Base-by-base conservation (phyloP, 1,139 yeast species). In the Candida tropicalis region DNA sequence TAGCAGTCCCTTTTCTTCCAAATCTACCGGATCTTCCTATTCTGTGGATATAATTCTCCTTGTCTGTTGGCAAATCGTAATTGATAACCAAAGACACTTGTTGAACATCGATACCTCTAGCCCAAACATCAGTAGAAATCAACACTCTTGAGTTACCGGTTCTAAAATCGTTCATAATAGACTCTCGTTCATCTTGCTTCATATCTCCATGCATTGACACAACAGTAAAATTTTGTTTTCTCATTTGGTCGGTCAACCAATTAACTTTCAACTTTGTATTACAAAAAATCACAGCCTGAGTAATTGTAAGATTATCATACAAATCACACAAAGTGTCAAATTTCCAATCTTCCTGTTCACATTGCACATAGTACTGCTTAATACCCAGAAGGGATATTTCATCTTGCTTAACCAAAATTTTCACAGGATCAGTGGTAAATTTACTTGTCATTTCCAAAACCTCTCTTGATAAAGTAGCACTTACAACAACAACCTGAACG, bases 121-220 rank as follows among this genome's bases (percentile, higher is more conserved):
- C 98, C 96, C 97, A 90, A 36, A 93, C 95, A 64, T 93, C 98
- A 4, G 99, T 93, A 18, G 97, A 87, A 35, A 93, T 90, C 47
- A 93, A 69, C 8, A 93, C 96, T 45, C 98, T 75, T 6, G 90
- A 83, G 52, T 79, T 79, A 0, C 93, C 93, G 22, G 83, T 67
- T 52, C 95, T 70, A 63, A 86, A 86, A 58, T 90, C 97, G 56
- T 80, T 81, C 98, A 93, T 93, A 49, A 91, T 84, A 44, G 75
- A 70, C 62, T 90, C 96, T 62, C 98, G 75, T 58, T 91, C 96
- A 46, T 85, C 89, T 66, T 93, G 98, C 57, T 87, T 85, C 96
- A 93, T 87, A 58, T 93, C 98, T 22, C 97, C 98, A 62, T 93
- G 98, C 96, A 93, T 91, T 8, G 97, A 77, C 5, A 84, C 88